phyloP scores from a whole-genome alignment of 1,139 yeast genomes.

The Nakaseomyces uthaithaninus region DNA sequence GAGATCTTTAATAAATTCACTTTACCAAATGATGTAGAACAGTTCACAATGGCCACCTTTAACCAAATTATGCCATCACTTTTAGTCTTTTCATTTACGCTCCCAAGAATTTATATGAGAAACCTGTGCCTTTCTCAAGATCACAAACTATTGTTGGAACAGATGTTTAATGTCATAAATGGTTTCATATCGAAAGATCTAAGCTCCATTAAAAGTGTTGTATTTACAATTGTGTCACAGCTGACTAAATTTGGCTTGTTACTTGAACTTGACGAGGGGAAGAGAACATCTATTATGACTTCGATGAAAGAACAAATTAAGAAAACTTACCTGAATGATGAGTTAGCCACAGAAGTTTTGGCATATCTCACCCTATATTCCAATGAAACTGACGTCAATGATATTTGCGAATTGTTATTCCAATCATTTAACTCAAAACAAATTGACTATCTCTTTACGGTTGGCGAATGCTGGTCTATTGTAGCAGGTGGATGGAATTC shows the following conservation, averaged over 20 bases:
- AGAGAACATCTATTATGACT: constrained; percentile 20
- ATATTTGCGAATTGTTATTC: constrained; percentile 42
- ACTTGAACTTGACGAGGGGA: constrained; percentile 28
- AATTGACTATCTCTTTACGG: constrained; percentile 62
- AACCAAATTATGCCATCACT: constrained; percentile 26
- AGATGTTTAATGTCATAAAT: not conserved
- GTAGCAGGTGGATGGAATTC: constrained; percentile 75
- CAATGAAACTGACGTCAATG: constrained; percentile 26
- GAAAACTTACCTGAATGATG: constrained; percentile 51
- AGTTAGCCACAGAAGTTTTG: constrained; percentile 48
- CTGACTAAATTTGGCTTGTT: constrained; percentile 54
- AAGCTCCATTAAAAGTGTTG: constrained; percentile 25
- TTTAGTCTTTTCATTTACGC: constrained; percentile 40
- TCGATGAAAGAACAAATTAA: not conserved
- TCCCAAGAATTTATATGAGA: constrained; percentile 45
- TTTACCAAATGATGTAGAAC: constrained; percentile 14
- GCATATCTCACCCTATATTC: constrained; percentile 46
- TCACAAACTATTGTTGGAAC: constrained; percentile 3
- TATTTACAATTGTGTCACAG: constrained; percentile 46
- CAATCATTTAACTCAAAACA: constrained; percentile 62
- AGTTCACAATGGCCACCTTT: not conserved
- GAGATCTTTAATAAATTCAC: not conserved
- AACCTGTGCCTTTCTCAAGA: constrained; percentile 2
- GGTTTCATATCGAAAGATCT: constrained; percentile 7
- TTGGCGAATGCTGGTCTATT: constrained; percentile 78